phyloP scores from a whole-genome alignment of 2,329 filamentous ascomycete species.

The Onygenales sp. region DNA sequence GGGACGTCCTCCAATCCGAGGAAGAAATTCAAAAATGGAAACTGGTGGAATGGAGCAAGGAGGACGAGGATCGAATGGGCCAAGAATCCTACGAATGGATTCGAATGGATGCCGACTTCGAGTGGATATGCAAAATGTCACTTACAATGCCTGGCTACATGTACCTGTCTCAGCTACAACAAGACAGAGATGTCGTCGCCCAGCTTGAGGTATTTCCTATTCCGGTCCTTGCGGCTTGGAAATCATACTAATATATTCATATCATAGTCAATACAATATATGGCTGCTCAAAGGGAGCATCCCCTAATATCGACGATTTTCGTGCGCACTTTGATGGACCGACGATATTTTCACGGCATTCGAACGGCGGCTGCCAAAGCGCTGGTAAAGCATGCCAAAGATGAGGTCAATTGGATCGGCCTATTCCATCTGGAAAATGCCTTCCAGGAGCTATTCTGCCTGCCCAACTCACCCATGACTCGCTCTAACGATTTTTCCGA shows the following conservation, averaged over 20 bases:
- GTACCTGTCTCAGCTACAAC: conserved; percentile 94
- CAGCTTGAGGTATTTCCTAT: conserved; percentile 46
- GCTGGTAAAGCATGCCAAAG: conserved; percentile 65
- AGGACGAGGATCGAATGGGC: conserved; percentile 85
- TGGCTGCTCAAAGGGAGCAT: conserved; percentile 58
- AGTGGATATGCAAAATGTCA: conserved; percentile 86
- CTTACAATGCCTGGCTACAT: conserved; percentile 86
- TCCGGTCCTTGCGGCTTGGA: neutral
- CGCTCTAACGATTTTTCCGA: conserved; percentile 86
- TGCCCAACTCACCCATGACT: conserved; percentile 66
- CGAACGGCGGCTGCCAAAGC: conserved; percentile 74
- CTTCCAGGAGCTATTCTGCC: conserved; percentile 82
- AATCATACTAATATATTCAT: conserved; percentile 9
- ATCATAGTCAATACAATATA: conserved; percentile 61
- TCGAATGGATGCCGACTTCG: conserved; percentile 92
- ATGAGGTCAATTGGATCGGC: conserved; percentile 65
- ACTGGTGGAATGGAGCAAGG: conserved; percentile 78
- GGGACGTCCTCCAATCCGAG: conserved; percentile 75
- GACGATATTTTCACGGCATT: conserved; percentile 87
- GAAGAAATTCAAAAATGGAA: conserved; percentile 79
- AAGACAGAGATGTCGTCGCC: conserved; percentile 94
- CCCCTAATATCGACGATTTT: conserved; percentile 82
- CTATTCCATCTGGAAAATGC: conserved; percentile 74
- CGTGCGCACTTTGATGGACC: conserved; percentile 79
- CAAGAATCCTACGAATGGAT: conserved; percentile 98